phyloP scores from a whole-genome alignment of 2,329 filamentous ascomycete species.

The Elsinoe fawcettii region DNA sequence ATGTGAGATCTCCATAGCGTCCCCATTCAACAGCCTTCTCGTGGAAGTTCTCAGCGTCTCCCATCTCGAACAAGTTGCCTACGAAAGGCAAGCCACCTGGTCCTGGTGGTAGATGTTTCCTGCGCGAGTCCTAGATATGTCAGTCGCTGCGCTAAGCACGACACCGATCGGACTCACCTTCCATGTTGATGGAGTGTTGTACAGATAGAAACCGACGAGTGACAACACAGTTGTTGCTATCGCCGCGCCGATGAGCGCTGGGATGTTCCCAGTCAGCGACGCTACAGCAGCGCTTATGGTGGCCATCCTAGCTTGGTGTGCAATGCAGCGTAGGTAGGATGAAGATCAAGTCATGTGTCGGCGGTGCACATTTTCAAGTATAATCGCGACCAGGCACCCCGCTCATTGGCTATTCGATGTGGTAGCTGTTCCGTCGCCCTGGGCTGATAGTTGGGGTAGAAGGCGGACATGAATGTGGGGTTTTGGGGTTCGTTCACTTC shows the following conservation, averaged over 20 bases:
- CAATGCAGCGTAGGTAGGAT: background rate
- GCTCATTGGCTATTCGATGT: background rate
- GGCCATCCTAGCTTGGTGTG: conserved; percentile 1
- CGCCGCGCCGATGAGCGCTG: conserved; percentile 1
- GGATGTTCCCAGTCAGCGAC: conserved; percentile 6
- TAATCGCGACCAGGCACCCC: background rate
- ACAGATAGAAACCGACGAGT: background rate
- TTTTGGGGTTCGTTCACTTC: background rate
- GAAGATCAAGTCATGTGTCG: background rate
- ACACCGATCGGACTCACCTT: background rate
- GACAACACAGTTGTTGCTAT: background rate
- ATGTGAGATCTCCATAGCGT: conserved; percentile 33
- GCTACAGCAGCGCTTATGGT: conserved; percentile 2
- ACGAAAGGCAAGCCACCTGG: conserved; percentile 35
- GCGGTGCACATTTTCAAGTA: background rate
- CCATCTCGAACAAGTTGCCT: conserved; percentile 33
- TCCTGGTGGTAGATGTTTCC: conserved; percentile 33
- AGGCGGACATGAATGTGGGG: background rate
- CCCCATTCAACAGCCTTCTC: conserved; percentile 30
- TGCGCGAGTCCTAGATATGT: conserved; percentile 24
- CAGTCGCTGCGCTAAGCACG: background rate
- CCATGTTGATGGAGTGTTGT: conserved; percentile 11
- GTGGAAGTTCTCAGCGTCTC: conserved; percentile 27
- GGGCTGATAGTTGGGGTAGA: background rate
- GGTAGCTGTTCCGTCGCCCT: background rate